Conservation (phyloP, 2,329 filamentous ascomycete genomes). For the Sarocladium strictum region DNA sequence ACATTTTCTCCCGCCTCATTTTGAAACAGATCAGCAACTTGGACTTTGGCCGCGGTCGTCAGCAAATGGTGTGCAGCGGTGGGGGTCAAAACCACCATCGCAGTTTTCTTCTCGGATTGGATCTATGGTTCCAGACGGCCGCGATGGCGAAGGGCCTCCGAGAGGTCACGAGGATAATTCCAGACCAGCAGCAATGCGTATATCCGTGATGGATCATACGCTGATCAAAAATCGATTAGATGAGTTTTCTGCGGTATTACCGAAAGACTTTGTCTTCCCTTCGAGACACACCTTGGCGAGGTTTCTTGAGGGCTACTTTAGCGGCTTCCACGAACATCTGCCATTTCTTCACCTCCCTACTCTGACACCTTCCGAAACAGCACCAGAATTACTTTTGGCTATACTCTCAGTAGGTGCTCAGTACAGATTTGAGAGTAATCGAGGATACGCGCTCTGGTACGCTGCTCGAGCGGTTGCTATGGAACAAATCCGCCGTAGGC, state of each 20-base stretch:
- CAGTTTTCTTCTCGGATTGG: conserved; percentile 50
- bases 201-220: conserved; percentile 48
- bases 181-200: conserved; percentile 34
- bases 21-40: conserved; percentile 48
- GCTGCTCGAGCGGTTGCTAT: conserved; percentile 51
- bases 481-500: conserved; percentile 52
- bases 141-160: conserved; percentile 28
- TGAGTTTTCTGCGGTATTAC: conserved; percentile 55
- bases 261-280: conserved; percentile 59
- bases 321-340: conserved; percentile 55
- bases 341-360: conserved; percentile 64
- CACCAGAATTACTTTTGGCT: conserved; percentile 61
- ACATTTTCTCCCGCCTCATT: conserved; percentile 48
- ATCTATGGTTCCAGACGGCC: conserved; percentile 47
- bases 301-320: conserved; percentile 65
- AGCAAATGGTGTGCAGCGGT: conserved; percentile 28
- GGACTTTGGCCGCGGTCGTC: conserved; percentile 42
- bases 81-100: conserved; percentile 41
- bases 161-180: conserved; percentile 23
- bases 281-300: conserved; percentile 63
- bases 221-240: conserved; percentile 53
- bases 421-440: conserved; percentile 56
- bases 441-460: conserved; percentile 56
- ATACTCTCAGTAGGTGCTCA: conserved; percentile 63
- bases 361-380: conserved; percentile 55